Evolutionary conservation across 129 eudicot genomes (phyloP).

Genomic region (Flaveria trinervia): DNA sequence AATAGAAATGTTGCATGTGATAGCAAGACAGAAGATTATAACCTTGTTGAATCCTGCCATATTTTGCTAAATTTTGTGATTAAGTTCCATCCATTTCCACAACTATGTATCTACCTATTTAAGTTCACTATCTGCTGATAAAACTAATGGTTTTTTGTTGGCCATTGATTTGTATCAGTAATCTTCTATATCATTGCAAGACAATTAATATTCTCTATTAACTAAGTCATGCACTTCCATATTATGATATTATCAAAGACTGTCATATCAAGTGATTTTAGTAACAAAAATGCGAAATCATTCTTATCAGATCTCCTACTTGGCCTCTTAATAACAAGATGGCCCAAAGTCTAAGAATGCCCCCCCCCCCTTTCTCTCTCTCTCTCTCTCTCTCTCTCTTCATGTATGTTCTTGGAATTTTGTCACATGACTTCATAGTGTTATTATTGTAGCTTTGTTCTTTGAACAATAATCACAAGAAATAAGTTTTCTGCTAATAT

Average conservation of each 20-base stretch:
- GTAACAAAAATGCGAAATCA: slow-evolving; percentile 3
- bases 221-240: neutral
- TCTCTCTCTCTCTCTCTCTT: neutral
- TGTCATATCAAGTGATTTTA: neutral
- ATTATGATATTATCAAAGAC: neutral
- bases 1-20: slow-evolving; percentile 16
- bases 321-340: slow-evolving; percentile 13
- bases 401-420: slow-evolving; percentile 12
- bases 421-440: neutral
- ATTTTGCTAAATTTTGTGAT: slow-evolving; percentile 5
- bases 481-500: neutral
- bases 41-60: slow-evolving; percentile 20
- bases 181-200: slow-evolving; percentile 2
- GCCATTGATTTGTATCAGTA: slow-evolving; percentile 4
- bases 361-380: no score
- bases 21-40: neutral
- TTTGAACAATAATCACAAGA: neutral
- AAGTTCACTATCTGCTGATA: slow-evolving; percentile 1
- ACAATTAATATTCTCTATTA: slow-evolving; percentile 13
- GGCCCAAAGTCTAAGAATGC: neutral
- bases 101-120: slow-evolving; percentile 11
- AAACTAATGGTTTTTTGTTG: slow-evolving; percentile 10
- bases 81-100: slow-evolving; percentile 13
- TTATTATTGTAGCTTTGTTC: slow-evolving; percentile 1
- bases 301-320: neutral